Evolutionary conservation across 192 early-diverging fungal species (phyloP).

Genomic region (Coemansia sp.): DNA sequence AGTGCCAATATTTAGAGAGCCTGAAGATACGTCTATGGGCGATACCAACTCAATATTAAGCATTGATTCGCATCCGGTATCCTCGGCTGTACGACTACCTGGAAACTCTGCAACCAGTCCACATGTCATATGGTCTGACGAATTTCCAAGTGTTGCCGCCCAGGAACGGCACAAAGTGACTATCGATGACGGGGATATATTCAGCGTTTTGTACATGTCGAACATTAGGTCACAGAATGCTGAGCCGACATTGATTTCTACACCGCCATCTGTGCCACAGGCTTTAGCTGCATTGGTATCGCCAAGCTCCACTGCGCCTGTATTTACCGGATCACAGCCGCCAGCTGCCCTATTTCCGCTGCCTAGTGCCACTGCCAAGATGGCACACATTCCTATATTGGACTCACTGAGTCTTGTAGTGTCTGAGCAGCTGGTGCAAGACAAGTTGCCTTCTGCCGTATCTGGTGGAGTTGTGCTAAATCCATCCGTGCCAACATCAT

Average conservation of each 20-base stretch:
- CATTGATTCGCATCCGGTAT: background rate
- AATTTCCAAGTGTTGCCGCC: background rate
- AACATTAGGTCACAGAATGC: background rate
- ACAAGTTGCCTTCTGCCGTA: background rate
- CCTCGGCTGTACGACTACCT: background rate
- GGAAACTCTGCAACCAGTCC: background rate
- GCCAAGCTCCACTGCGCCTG: constrained; percentile 1
- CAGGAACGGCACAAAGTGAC: constrained; percentile 24
- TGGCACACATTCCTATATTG: background rate
- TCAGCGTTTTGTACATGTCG: constrained; percentile 20
- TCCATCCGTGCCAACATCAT: background rate
- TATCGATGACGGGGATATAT: constrained; percentile 22
- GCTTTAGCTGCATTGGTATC: background rate
- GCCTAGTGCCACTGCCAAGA: background rate
- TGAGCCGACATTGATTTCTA: background rate
- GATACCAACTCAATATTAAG: background rate
- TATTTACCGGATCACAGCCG: constrained; percentile 5
- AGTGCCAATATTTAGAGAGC: background rate
- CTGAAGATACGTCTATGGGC: background rate
- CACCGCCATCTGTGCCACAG: background rate
- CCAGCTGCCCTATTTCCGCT: background rate
- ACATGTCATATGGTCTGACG: background rate
- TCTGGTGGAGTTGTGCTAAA: background rate
- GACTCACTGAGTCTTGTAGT: background rate
- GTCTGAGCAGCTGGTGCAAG: background rate